These are phyloP conservation scores for Colletotrichum lentis DNA, from an alignment of 2,329 filamentous ascomycete genomes.

Conservation along the genomic window DNA sequence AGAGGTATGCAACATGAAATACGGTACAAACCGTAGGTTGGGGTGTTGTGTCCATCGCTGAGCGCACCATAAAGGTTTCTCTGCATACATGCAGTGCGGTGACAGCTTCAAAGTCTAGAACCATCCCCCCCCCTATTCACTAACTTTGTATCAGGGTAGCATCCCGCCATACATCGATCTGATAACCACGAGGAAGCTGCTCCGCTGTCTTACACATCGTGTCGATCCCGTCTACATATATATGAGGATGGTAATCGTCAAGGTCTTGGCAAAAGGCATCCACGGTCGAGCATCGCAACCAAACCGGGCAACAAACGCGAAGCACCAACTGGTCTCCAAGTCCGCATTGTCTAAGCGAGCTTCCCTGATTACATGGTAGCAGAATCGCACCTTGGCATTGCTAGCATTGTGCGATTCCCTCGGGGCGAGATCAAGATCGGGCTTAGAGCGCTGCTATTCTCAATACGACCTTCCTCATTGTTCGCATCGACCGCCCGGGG, in stretches of 20 bases:
- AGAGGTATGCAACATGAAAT: too few relatives aligned
- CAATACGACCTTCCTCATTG: slow-evolving; percentile 33
- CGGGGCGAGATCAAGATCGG: slow-evolving; percentile 13
- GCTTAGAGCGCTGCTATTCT: slow-evolving; percentile 1
- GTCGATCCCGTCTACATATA: background rate
- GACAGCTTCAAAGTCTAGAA: too few relatives aligned
- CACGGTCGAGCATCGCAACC: too few relatives aligned
- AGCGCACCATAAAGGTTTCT: too few relatives aligned
- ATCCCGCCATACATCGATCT: too few relatives aligned
- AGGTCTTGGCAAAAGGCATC: background rate
- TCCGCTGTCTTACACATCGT: background rate
- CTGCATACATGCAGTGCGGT: too few relatives aligned
- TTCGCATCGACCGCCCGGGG: background rate
- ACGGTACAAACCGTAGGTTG: too few relatives aligned
- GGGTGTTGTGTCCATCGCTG: too few relatives aligned
- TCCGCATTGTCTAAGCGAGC: background rate
- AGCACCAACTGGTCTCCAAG: background rate
- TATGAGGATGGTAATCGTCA: background rate
- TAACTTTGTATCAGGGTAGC: too few relatives aligned
- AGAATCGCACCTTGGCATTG: slow-evolving; percentile 1
- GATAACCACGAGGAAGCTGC: too few relatives aligned
- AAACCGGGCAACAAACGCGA: too few relatives aligned
- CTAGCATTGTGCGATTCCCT: background rate
- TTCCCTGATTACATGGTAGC: background rate
- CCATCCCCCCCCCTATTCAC: too few relatives aligned